Conservation (phyloP, 2,329 filamentous ascomycete species). For the Fusarium sp. region DNA sequence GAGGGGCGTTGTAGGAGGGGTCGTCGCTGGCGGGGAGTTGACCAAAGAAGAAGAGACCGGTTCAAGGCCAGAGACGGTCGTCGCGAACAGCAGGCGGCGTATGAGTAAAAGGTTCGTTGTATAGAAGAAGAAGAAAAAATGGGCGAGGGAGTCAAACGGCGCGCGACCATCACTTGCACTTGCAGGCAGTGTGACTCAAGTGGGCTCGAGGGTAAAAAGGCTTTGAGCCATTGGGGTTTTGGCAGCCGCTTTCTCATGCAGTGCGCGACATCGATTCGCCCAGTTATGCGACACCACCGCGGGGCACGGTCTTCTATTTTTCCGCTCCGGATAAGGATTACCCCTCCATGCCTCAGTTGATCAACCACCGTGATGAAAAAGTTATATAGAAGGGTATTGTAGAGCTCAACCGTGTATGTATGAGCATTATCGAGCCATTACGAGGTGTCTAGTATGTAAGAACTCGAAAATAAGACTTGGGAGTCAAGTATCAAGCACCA, state of each 20-base stretch:
- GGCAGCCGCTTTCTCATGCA: slow-evolving; percentile 16
- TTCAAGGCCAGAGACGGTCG: slow-evolving; percentile 10
- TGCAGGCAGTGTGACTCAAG: slow-evolving; percentile 44
- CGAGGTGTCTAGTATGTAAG: not conserved
- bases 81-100: slow-evolving; percentile 24
- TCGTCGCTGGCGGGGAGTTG: slow-evolving; percentile 1
- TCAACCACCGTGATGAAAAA: not conserved
- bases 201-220: slow-evolving; percentile 44
- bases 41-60: slow-evolving; percentile 11
- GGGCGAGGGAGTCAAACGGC: slow-evolving; percentile 41
- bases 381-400: not conserved
- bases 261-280: slow-evolving; percentile 35
- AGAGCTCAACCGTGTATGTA: not conserved
- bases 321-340: slow-evolving; percentile 31
- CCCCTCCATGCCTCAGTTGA: slow-evolving; percentile 24
- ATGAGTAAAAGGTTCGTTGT: slow-evolving; percentile 17
- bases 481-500: not conserved
- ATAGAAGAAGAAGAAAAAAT: slow-evolving; percentile 40
- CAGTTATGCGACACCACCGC: slow-evolving; percentile 20
- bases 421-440: too few relatives aligned
- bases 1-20: not conserved
- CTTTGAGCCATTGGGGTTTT: slow-evolving; percentile 27
- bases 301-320: slow-evolving; percentile 35
- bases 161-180: slow-evolving; percentile 44
- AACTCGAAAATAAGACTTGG: not conserved